phyloP scores from a whole-genome alignment of 345 rosid genomes.

The Kernera saxatilis region DNA sequence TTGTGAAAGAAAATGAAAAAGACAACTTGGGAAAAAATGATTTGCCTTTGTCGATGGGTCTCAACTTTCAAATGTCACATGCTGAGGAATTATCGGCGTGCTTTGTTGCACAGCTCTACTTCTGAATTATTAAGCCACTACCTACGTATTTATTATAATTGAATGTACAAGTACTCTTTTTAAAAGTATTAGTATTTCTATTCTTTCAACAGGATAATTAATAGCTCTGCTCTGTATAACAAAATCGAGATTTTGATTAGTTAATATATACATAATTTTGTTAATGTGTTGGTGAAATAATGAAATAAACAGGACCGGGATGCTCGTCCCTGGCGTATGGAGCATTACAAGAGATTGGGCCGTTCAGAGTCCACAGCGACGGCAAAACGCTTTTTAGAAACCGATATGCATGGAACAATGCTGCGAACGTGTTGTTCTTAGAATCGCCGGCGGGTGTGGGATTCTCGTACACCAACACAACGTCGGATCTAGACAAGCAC shows the following conservation, averaged over 20 bases:
- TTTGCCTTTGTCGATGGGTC: conserved; percentile 6
- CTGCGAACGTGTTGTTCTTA: conserved; percentile 70
- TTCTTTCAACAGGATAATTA: neutral
- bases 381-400: conserved; percentile 70
- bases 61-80: conserved; percentile 15
- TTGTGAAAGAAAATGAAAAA: neutral
- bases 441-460: conserved; percentile 96
- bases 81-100: conserved; percentile 25
- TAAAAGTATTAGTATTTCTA: neutral
- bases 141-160: neutral
- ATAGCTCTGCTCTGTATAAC: neutral
- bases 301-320: conserved; percentile 61
- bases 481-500: conserved; percentile 40
- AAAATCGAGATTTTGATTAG: neutral
- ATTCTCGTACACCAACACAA: conserved; percentile 72
- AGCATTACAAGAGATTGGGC: conserved; percentile 86
- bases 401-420: conserved; percentile 82
- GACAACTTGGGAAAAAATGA: neutral
- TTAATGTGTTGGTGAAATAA: conserved; percentile 46
- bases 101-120: conserved; percentile 17
- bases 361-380: conserved; percentile 70
- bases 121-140: conserved; percentile 8
- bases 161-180: neutral
- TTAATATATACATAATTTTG: neutral
- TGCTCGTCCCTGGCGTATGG: conserved; percentile 97